Conservation (phyloP, 2,329 filamentous ascomycete species). For the Clarireedia hainanense region DNA sequence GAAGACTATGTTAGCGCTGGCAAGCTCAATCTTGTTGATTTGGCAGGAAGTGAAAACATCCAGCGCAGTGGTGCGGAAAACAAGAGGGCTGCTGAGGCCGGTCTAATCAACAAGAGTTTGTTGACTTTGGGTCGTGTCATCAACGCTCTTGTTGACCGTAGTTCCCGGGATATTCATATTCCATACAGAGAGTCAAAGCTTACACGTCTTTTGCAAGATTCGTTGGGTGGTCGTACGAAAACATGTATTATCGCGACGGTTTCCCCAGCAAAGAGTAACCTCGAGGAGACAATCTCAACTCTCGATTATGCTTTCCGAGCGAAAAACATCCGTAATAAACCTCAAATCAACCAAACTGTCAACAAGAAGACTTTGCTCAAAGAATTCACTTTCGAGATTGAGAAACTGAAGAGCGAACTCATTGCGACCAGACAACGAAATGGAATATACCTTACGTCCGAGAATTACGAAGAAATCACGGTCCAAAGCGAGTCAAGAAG, state of each 20-base stretch:
- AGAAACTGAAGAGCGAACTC: conserved; percentile 87
- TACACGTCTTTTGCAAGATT: conserved; percentile 90
- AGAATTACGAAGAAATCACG: conserved; percentile 83
- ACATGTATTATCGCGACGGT: conserved; percentile 98
- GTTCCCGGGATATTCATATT: conserved; percentile 58
- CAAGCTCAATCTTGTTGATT: conserved; percentile 92
- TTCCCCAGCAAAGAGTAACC: conserved; percentile 86
- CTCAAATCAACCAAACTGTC: conserved; percentile 84
- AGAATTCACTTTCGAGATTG: conserved; percentile 88
- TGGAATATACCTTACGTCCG: conserved; percentile 86
- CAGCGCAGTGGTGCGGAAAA: conserved; percentile 95
- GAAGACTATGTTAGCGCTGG: conserved; percentile 87
- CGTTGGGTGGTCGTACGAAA: conserved; percentile 88
- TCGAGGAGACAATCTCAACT: conserved; percentile 97
- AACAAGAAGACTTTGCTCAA: conserved; percentile 87
- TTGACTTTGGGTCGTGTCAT: conserved; percentile 93
- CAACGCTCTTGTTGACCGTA: conserved; percentile 88
- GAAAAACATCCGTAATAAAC: conserved; percentile 98
- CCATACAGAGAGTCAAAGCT: conserved; percentile 92
- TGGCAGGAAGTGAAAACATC: conserved; percentile 97
- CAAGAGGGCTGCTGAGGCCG: conserved; percentile 91
- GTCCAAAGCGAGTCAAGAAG: conserved; percentile 86
- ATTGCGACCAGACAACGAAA: conserved; percentile 90
- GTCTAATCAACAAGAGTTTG: conserved; percentile 95
- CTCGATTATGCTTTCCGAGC: conserved; percentile 96